These are phyloP conservation scores for Dactylis glomerata DNA, from an alignment of 176 grass and related monocot species.

Conservation along the genomic window DNA sequence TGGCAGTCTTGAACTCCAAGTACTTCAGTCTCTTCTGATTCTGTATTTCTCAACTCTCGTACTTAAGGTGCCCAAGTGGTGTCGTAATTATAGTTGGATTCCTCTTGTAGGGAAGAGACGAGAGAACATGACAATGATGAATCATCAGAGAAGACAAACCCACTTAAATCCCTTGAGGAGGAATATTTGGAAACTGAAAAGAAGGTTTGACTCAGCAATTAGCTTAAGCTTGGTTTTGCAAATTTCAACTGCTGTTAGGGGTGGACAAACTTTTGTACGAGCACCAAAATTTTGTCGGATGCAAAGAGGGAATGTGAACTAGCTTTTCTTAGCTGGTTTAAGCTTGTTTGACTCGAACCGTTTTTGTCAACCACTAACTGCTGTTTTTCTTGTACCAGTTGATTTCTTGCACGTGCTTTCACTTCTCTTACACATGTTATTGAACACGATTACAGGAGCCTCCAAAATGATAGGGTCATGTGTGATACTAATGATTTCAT, in stretches of 20 bases:
- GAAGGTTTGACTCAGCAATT: slow-evolving; percentile 44
- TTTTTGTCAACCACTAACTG: background rate
- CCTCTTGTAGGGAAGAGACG: slow-evolving; percentile 46
- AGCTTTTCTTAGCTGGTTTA: too few species aligned
- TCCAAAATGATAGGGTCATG: slow-evolving; percentile 15
- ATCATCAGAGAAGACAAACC: slow-evolving; percentile 48
- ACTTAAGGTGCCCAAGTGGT: slow-evolving; percentile 3
- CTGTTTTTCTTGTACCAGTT: slow-evolving; percentile 24
- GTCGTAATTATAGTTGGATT: slow-evolving; percentile 6
- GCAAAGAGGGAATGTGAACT: too few species aligned
- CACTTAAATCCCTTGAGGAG: slow-evolving; percentile 69
- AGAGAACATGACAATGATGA: slow-evolving; percentile 40
- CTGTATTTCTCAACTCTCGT: background rate
- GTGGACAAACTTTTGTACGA: too few species aligned
- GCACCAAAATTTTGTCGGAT: too few species aligned
- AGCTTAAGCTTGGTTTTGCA: too few species aligned
- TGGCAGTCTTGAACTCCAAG: slow-evolving; percentile 61
- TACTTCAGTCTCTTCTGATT: slow-evolving; percentile 14
- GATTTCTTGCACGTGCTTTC: slow-evolving; percentile 4
- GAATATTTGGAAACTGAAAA: slow-evolving; percentile 93
- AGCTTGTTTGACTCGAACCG: too few species aligned
- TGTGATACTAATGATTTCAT: background rate
- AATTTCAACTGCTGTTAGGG: too few species aligned
- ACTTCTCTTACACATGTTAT: background rate
- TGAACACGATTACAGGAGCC: background rate